A percentile compares a stretch with the other conserved stretches of the same genome.
Evolutionary conservation across 2,329 filamentous ascomycete species (phyloP).

Genomic region (Iodosphaeria phyllophila): DNA sequence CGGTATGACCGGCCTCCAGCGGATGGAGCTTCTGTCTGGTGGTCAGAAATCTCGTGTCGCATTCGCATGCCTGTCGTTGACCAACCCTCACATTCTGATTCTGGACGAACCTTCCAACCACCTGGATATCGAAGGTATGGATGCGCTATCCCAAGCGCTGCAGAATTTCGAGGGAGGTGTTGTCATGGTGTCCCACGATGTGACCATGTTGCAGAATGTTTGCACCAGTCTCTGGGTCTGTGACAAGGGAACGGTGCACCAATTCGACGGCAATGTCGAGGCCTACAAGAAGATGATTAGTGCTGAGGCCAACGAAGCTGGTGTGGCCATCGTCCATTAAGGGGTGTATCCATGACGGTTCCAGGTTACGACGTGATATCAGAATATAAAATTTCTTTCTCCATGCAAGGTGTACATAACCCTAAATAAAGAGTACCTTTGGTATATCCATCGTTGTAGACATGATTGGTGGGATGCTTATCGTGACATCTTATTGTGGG

Average conservation of each 20-base stretch:
- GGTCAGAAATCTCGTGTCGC: conserved; percentile 97
- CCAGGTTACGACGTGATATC: too few relatives aligned
- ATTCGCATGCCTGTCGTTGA: conserved; percentile 87
- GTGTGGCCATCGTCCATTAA: conserved; percentile 56
- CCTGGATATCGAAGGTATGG: conserved; percentile 98
- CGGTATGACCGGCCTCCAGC: conserved; percentile 88
- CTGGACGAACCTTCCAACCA: conserved; percentile 98
- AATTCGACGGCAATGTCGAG: conserved; percentile 89
- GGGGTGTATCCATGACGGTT: too few relatives aligned
- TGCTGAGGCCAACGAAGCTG: conserved; percentile 71
- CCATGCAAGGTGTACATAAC: too few relatives aligned
- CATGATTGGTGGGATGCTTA: too few relatives aligned
- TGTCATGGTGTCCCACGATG: conserved; percentile 97
- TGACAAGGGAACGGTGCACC: conserved; percentile 81
- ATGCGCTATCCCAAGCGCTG: conserved; percentile 72
- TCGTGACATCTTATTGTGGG: too few relatives aligned
- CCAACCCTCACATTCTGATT: conserved; percentile 90
- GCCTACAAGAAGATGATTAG: conserved; percentile 95
- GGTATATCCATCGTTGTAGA: too few relatives aligned
- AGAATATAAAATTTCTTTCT: too few relatives aligned
- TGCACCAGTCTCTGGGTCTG: conserved; percentile 95
- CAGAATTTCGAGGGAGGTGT: conserved; percentile 83
- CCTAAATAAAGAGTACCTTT: too few relatives aligned
- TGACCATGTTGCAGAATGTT: conserved; percentile 94
- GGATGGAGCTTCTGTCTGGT: conserved; percentile 85